A percentile compares a stretch with the other conserved stretches of the same genome.
phyloP scores from a whole-genome alignment of 2,329 filamentous ascomycete genomes.

The Penicillium hesseltinei region DNA sequence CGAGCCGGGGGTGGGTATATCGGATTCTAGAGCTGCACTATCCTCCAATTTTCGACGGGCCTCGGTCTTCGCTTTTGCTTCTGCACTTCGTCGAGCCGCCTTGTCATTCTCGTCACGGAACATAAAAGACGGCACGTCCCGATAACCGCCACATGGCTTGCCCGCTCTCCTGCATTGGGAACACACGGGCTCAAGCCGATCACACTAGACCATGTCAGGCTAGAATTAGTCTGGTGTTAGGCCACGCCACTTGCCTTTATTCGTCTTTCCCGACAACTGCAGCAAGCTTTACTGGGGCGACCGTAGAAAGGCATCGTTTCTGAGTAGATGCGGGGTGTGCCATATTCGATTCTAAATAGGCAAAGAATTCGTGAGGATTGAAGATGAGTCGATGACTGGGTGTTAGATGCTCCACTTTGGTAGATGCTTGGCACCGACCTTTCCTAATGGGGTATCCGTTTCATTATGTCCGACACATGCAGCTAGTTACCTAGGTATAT shows the following conservation, averaged over 20 bases:
- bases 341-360: conserved; percentile 11
- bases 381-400: neutral
- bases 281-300: conserved; percentile 26
- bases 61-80: conserved; percentile 20
- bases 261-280: conserved; percentile 26
- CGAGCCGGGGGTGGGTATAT: neutral
- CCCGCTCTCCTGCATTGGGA: conserved; percentile 34
- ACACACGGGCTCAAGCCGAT: conserved; percentile 28
- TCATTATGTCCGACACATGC: neutral
- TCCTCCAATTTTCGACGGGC: conserved; percentile 14
- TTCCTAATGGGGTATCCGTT: conserved; percentile 17
- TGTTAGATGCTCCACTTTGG: neutral
- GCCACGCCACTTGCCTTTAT: conserved; percentile 23
- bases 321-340: neutral
- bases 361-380: conserved; percentile 14
- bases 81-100: conserved; percentile 21
- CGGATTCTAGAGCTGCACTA: neutral
- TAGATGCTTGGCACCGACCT: conserved; percentile 2
- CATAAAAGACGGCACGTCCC: conserved; percentile 27
- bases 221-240: neutral
- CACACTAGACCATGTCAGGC: conserved; percentile 25
- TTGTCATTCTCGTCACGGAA: conserved; percentile 33
- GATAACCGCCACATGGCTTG: conserved; percentile 32
- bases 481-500: too few relatives aligned
- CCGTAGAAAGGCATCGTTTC: conserved; percentile 26